Evolutionary conservation across 2,329 filamentous ascomycete genomes (phyloP).

Genomic region (Alternaria gansuensis): DNA sequence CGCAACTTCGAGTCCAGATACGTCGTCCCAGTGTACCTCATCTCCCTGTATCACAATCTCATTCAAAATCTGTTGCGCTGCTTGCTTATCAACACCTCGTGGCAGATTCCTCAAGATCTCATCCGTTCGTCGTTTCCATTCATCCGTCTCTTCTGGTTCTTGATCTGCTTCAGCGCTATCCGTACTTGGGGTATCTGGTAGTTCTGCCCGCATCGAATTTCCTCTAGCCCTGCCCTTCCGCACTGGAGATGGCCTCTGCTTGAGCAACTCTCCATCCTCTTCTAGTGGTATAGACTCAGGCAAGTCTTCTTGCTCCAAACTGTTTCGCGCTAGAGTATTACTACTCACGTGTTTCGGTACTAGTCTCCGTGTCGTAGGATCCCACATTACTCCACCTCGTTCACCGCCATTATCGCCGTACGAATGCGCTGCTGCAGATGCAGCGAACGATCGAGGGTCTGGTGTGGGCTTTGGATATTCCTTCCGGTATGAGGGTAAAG

Average conservation of each 20-base stretch:
- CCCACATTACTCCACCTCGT: constrained; percentile 26
- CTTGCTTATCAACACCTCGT: constrained; percentile 78
- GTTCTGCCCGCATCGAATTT: constrained; percentile 44
- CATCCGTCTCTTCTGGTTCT: constrained; percentile 43
- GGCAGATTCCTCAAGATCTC: constrained; percentile 78
- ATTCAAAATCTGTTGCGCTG: constrained; percentile 91
- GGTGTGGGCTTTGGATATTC: constrained; percentile 55
- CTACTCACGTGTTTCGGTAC: constrained; percentile 24
- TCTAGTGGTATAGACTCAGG: constrained; percentile 34
- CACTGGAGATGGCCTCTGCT: constrained; percentile 33
- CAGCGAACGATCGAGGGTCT: constrained; percentile 38
- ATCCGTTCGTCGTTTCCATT: constrained; percentile 48
- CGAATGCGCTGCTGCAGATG: constrained; percentile 46
- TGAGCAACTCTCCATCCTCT: constrained; percentile 32
- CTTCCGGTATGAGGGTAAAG: constrained; percentile 58
- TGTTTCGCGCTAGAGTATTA: constrained; percentile 29
- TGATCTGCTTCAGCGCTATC: constrained; percentile 37
- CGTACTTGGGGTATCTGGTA: constrained; percentile 45
- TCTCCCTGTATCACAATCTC: constrained; percentile 96
- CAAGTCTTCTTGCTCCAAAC: constrained; percentile 29
- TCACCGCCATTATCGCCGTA: constrained; percentile 37
- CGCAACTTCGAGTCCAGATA: constrained; percentile 87
- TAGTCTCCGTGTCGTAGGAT: constrained; percentile 24
- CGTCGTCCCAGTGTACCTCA: constrained; percentile 92
- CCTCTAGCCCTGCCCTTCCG: constrained; percentile 42